Evolutionary conservation across 192 early-diverging fungal species (phyloP).

Genomic region (Chytriomyces hyalinus): DNA sequence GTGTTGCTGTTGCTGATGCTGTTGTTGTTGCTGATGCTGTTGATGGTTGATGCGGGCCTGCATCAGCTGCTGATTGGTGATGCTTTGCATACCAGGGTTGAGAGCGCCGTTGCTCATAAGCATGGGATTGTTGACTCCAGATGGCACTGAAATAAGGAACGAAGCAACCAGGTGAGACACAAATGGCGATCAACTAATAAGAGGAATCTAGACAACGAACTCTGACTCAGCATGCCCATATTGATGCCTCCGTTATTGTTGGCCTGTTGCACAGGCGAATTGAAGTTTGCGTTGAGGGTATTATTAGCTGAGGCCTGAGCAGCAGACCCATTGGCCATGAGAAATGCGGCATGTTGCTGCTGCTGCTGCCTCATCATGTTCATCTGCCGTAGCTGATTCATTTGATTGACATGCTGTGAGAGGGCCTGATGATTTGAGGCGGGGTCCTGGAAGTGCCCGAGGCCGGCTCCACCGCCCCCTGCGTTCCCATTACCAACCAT

Average conservation of each 20-base stretch:
- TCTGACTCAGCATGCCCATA: background rate
- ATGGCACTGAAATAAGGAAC: background rate
- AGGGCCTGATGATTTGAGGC: background rate
- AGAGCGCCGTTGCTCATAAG: background rate
- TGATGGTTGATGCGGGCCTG: background rate
- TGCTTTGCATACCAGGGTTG: too few relatives aligned
- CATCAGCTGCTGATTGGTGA: background rate
- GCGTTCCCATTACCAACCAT: too few relatives aligned
- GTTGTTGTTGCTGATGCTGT: constrained; percentile 1
- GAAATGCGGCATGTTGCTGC: background rate
- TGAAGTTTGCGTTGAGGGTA: background rate
- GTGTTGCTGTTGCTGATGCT: constrained; percentile 2
- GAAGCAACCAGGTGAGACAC: too few relatives aligned
- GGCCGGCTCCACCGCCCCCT: too few relatives aligned
- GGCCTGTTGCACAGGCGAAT: background rate
- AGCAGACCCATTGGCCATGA: background rate
- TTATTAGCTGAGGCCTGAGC: background rate
- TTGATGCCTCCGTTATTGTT: background rate
- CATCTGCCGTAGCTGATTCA: background rate
- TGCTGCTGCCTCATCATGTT: background rate
- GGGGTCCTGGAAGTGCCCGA: too few relatives aligned
- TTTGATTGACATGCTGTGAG: constrained; percentile 2
- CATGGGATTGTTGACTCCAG: background rate
- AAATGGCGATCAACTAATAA: too few relatives aligned
- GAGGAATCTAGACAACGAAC: too few relatives aligned